Evolutionary conservation across 1,284 basidiomycete species (phyloP).

Genomic region (Melampsora americana): DNA sequence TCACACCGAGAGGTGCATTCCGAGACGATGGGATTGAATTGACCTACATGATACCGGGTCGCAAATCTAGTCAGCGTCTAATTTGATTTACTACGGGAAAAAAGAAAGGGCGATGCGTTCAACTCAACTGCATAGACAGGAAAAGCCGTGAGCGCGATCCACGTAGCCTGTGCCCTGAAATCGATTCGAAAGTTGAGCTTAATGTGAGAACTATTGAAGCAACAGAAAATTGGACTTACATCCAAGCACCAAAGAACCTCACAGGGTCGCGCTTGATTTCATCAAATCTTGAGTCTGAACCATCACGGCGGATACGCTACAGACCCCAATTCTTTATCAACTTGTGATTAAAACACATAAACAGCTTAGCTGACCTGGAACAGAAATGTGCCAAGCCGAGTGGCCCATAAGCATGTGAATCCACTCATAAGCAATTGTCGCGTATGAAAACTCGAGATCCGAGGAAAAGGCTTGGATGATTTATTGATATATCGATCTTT

Average conservation of each 20-base stretch:
- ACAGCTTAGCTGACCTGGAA: slow-evolving; percentile 57
- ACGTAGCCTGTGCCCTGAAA: slow-evolving; percentile 65
- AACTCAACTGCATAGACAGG: slow-evolving; percentile 63
- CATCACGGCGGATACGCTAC: slow-evolving; percentile 59
- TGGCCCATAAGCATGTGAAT: slow-evolving; percentile 63
- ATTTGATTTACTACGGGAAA: not conserved
- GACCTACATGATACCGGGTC: slow-evolving; percentile 52
- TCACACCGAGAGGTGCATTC: slow-evolving; percentile 62
- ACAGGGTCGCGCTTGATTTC: slow-evolving; percentile 64
- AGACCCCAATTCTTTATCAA: slow-evolving; percentile 50
- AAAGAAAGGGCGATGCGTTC: slow-evolving; percentile 32
- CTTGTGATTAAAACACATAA: not conserved
- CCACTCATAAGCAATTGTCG: slow-evolving; percentile 64
- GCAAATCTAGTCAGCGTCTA: not conserved
- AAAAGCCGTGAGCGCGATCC: slow-evolving; percentile 68
- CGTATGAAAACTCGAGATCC: slow-evolving; percentile 58
- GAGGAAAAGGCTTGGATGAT: slow-evolving; percentile 10
- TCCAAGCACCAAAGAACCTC: slow-evolving; percentile 66
- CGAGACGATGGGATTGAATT: slow-evolving; percentile 64
- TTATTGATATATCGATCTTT: not conserved
- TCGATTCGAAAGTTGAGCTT: not conserved
- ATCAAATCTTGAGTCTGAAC: slow-evolving; percentile 68
- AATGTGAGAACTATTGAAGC: not conserved
- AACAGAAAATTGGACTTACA: slow-evolving; percentile 50
- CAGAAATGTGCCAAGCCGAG: slow-evolving; percentile 65